Evolutionary conservation across 2,329 filamentous ascomycete species (phyloP), one percentile per base, ranked within the genome.

Genomic region (Phialophora expanda): DNA sequence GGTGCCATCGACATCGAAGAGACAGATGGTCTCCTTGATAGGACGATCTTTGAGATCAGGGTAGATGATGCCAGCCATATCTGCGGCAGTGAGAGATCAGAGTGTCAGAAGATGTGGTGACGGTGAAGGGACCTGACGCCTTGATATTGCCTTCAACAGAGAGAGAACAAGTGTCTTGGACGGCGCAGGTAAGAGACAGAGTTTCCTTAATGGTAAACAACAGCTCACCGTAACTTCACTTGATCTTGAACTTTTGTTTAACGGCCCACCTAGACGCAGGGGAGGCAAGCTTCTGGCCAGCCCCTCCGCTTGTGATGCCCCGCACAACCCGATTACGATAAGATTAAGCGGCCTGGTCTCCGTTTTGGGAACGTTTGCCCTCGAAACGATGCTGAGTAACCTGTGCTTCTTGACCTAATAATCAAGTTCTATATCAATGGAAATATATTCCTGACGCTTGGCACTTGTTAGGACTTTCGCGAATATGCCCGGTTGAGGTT

Each of bases 1-100:
- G 32, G 95, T 97, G 75, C 87, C 91, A 78, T 99, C 95, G 67
- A 99, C 95, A 80, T 99, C 95, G 80, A 99, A 99, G 70, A 99
- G 89, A 76, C 88, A 89, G 79, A 99, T 91, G 71, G 94, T 98
- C 85, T 95, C 92, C 83, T 93, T 92, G 79, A 97, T 82, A 51
- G 92, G 91, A 72, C 95, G 92, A 74, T 94, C 85, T 77, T 89
- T 86, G 71, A 98, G 87, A 69, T 92, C 87, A 64, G 93, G 90
- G 80, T 89, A 91, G 62, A 84, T 61, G 26, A 51, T 51, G 44
- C 66, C 68, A 44, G 70, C 66, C 68, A 70, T 70, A 20, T 9
- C 67, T 62, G 60, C n/a, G 51, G 41, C 38, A 7, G 50, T 50
- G 34, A 50, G 53, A 46, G 30, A 24, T 11, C 30, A 30, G 22